Evolutionary conservation across 1,139 yeast species (phyloP).

Genomic region (Geotrichum aggregatum): DNA sequence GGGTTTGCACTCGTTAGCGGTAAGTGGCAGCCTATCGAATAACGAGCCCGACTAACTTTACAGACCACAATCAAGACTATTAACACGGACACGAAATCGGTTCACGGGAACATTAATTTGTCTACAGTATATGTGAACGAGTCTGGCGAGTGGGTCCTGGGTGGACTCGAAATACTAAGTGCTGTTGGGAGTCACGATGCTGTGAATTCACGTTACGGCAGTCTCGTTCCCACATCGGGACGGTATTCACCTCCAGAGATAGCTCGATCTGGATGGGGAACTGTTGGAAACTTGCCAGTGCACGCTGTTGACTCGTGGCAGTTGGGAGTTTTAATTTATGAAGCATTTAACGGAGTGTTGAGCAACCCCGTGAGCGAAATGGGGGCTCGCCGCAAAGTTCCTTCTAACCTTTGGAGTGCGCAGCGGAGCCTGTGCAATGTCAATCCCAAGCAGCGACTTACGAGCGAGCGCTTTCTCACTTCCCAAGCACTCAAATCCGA

Average conservation of each 20-base stretch:
- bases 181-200: constrained; percentile 31
- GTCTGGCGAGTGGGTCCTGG: constrained; percentile 78
- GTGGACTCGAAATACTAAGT: constrained; percentile 74
- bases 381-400: constrained; percentile 26
- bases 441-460: constrained; percentile 41
- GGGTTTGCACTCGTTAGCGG: constrained; percentile 48
- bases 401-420: constrained; percentile 25
- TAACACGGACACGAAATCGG: constrained; percentile 53
- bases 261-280: constrained; percentile 43
- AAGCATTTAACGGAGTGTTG: constrained; percentile 42
- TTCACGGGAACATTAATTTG: constrained; percentile 60
- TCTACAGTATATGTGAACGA: constrained; percentile 61
- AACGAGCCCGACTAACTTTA: neutral
- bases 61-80: constrained; percentile 54
- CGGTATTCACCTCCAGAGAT: constrained; percentile 47
- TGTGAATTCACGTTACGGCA: constrained; percentile 31
- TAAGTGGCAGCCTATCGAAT: constrained; percentile 8
- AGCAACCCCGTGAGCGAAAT: constrained; percentile 23
- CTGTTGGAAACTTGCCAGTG: constrained; percentile 38
- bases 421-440: constrained; percentile 30
- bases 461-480: constrained; percentile 49
- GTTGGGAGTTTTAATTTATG: constrained; percentile 55
- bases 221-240: constrained; percentile 36
- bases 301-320: constrained; percentile 53
- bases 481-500: constrained; percentile 33